Conservation (phyloP, 352 stramenopile species). For the Globisporangium nagaii region DNA sequence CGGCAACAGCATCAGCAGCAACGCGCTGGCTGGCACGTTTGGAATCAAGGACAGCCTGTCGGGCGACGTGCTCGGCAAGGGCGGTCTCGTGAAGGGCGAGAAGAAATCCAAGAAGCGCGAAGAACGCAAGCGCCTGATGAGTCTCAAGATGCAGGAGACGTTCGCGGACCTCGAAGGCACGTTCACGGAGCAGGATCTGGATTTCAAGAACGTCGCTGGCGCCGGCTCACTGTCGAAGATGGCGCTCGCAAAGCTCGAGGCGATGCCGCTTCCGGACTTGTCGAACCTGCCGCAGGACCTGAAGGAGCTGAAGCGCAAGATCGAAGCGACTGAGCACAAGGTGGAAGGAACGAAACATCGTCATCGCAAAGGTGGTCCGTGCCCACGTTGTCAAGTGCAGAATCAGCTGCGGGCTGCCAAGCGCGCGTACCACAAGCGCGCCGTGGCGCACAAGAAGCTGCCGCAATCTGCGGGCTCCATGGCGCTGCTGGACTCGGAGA, state of each 20-base stretch:
- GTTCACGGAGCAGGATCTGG: conserved; percentile 61
- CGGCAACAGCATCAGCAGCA: conserved; percentile 15
- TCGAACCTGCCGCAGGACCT: conserved; percentile 74
- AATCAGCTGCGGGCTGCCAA: conserved; percentile 78
- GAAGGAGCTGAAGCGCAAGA: conserved; percentile 81
- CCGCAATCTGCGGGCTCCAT: conserved; percentile 32
- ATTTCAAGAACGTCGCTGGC: conserved; percentile 55
- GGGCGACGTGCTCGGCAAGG: conserved; percentile 2
- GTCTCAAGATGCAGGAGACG: conserved; percentile 62
- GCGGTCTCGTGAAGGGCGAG: conserved; percentile 24
- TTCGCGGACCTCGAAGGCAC: conserved; percentile 58
- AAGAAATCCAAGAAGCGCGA: conserved; percentile 64
- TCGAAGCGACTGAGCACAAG: conserved; percentile 80
- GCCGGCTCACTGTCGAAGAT: conserved; percentile 47
- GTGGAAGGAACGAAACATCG: conserved; percentile 85
- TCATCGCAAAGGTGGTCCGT: conserved; percentile 78
- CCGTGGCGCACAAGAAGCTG: conserved; percentile 78
- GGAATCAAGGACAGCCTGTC: conserved; percentile 18
- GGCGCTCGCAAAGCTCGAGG: conserved; percentile 63
- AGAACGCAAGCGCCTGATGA: conserved; percentile 58
- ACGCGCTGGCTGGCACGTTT: conserved; percentile 15
- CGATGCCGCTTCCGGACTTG: conserved; percentile 63
- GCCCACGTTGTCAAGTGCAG: conserved; percentile 75
- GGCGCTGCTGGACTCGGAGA: conserved; percentile 3
- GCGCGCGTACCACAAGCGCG: conserved; percentile 76